Base-by-base conservation (phyloP, 352 stramenopile genomes). In the Pythium dissotocum region DNA sequence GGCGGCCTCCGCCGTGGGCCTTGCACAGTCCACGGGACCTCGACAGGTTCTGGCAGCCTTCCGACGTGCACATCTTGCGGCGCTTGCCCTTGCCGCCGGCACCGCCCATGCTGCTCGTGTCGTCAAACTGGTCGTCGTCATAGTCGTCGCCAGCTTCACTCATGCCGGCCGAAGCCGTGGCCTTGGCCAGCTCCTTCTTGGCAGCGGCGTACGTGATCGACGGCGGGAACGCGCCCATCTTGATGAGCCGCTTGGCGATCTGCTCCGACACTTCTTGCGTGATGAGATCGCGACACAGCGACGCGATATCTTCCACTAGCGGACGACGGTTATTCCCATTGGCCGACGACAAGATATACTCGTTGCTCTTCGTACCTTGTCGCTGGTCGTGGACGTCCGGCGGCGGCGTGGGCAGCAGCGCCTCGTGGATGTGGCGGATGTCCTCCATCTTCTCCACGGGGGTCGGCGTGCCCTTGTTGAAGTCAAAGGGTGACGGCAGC, bases 21-120 rank as follows among this genome's bases (percentile, higher is more conserved):
- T 91, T 94, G 74, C 86, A 94, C 24, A 94, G 70, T 21, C 87
- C 87, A 51, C 85, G 77, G 5, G 87, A 94, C 6, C 87, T 80
- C 2, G 87, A 93, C 6, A 94, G 63, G 40, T 94, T 94, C 32
- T 82, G 77, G 55, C 87, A 94, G 24, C 83, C 86, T 69, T 90
- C 79, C 7, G 79, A 72, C 42, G 83, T 91, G 57, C 88, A 96
- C 75, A 93, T 91, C 62, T 94, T 94, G 26, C 86, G 78, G 3
- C 86, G 81, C 66, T 93, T 93, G 13, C 82, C 76, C 63, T 89
- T 89, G 56, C 52, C 53, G 16, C 55, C 60, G 5, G 16, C 61
- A 18, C 66, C 70, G 10, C 66, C 63, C 18, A 58, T 30, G 63
- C 73, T 42, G 57, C 62, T 14, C 53, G 62, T 60, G 61, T 74